A percentile compares a stretch with the other conserved stretches of the same genome.
Conservation (phyloP, 2,329 filamentous ascomycete species). For the Colletotrichum eleusines region DNA sequence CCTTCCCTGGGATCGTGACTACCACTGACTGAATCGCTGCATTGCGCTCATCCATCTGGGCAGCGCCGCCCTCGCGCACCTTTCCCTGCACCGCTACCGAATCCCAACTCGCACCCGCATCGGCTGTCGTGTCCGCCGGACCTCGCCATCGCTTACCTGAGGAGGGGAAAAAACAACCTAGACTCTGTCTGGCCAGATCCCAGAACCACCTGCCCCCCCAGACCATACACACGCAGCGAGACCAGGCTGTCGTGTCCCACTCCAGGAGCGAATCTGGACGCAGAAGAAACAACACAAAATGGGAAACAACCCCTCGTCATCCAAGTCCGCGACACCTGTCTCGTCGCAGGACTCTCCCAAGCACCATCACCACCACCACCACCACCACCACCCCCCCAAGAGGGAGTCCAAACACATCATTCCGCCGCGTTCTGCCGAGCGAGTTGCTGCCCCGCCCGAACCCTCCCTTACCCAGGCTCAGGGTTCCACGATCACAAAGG, state of each 20-base stretch:
- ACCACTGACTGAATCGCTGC: constrained; percentile 31
- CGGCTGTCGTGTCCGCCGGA: constrained; percentile 25
- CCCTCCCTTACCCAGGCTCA: constrained; percentile 71
- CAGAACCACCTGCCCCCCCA: constrained; percentile 37
- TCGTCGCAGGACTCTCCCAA: constrained; percentile 46
- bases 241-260: constrained; percentile 40
- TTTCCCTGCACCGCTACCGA: constrained; percentile 26
- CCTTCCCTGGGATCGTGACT: constrained; percentile 12
- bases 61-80: constrained; percentile 23
- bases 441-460: constrained; percentile 71
- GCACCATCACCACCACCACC: constrained; percentile 37
- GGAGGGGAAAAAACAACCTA: constrained; percentile 18
- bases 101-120: constrained; percentile 30
- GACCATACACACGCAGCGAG: constrained; percentile 21
- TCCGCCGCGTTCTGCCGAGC: constrained; percentile 66
- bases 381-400: constrained; percentile 48
- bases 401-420: constrained; percentile 65
- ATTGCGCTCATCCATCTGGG: constrained; percentile 8
- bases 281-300: constrained; percentile 45
- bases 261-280: constrained; percentile 31
- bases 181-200: constrained; percentile 37
- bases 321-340: constrained; percentile 50
- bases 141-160: constrained; percentile 35
- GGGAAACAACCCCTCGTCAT: constrained; percentile 52
- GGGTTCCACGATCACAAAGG: constrained; percentile 64